Evolutionary conservation across 306 rosid species (phyloP).

Genomic region (Quercus berberidifolia): DNA sequence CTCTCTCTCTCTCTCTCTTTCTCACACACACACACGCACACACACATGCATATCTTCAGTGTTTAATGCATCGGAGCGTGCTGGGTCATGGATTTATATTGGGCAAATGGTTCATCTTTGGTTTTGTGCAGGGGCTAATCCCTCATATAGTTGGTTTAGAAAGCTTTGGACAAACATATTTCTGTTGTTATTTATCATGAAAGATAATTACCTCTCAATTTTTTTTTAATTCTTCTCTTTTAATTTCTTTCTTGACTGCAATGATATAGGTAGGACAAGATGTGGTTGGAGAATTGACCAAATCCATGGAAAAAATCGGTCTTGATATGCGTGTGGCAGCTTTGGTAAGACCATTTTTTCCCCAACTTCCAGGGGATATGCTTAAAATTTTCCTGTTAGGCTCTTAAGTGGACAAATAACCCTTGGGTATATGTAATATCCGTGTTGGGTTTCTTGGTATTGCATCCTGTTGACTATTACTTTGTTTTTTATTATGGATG

Average conservation of each 20-base stretch:
- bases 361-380: constrained; percentile 3
- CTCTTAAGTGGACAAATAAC: constrained; percentile 14
- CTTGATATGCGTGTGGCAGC: constrained; percentile 92
- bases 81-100: not conserved
- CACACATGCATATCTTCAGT: not conserved
- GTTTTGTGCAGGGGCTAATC: not conserved
- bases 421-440: constrained; percentile 7
- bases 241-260: constrained; percentile 12
- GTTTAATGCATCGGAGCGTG: not conserved
- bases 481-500: not conserved
- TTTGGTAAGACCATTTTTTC: constrained; percentile 51
- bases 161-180: not conserved
- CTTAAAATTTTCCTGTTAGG: not conserved
- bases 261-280: constrained; percentile 86
- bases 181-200: not conserved
- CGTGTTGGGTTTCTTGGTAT: constrained; percentile 13
- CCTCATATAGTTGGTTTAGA: not conserved
- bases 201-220: constrained; percentile 8
- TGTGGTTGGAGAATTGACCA: constrained; percentile 75
- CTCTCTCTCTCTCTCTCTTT: not conserved
- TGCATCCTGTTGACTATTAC: not conserved
- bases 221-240: constrained; percentile 1
- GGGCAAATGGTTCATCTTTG: not conserved
- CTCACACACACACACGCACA: not conserved
- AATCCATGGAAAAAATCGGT: constrained; percentile 70